These are phyloP conservation scores for Drosera spatulata DNA, from an alignment of 179 eudicot genomes.

Conservation along the genomic window DNA sequence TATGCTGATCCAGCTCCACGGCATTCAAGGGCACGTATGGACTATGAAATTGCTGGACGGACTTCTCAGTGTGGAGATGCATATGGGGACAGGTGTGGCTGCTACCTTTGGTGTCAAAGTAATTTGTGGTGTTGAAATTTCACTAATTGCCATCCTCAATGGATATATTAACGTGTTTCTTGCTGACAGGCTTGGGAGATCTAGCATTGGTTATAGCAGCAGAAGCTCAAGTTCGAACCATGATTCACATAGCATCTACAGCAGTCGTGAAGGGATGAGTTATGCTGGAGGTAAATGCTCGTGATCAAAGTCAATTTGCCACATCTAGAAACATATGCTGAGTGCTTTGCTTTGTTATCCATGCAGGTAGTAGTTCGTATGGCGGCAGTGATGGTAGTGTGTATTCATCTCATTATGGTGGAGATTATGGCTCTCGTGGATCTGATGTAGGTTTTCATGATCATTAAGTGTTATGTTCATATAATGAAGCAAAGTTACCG, in stretches of 20 bases:
- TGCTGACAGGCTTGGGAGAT: conserved; percentile 62
- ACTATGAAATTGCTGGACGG: conserved; percentile 66
- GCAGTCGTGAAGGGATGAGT: conserved; percentile 73
- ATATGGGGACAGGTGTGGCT: conserved; percentile 63
- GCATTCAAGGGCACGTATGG: conserved; percentile 86
- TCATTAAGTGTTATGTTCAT: not conserved
- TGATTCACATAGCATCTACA: conserved; percentile 73
- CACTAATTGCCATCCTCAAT: not conserved
- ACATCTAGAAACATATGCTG: not conserved
- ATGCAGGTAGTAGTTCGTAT: conserved; percentile 44
- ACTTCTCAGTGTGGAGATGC: conserved; percentile 65
- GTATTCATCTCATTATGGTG: conserved; percentile 69
- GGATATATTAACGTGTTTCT: not conserved
- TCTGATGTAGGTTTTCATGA: conserved; percentile 51
- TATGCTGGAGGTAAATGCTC: conserved; percentile 54
- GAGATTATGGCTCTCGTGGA: conserved; percentile 74
- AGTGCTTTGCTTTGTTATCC: conserved; percentile 1
- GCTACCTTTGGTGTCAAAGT: too few species aligned
- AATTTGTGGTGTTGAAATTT: too few species aligned
- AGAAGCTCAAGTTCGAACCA: conserved; percentile 59
- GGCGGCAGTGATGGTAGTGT: conserved; percentile 60
- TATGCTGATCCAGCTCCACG: conserved; percentile 64
- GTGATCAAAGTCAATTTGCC: not conserved
- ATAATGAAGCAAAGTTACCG: too few species aligned
- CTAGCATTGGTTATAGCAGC: conserved; percentile 60